phyloP scores from a whole-genome alignment of 2,329 filamentous ascomycete genomes.

The Botrytis squamosa region DNA sequence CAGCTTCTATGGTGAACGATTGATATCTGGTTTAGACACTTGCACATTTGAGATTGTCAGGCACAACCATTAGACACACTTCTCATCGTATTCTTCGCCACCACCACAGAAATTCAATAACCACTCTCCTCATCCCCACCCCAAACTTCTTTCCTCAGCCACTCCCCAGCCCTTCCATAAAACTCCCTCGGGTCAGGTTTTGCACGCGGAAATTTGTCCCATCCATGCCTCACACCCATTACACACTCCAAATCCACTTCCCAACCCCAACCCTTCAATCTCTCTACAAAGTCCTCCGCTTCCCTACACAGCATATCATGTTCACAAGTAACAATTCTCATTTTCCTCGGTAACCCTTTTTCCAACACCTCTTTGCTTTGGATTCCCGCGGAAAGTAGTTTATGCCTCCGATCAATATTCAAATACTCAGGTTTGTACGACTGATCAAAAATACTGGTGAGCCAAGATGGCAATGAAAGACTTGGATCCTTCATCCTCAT shows the following conservation, averaged over 20 bases:
- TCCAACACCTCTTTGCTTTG: slow-evolving; percentile 27
- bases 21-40: neutral
- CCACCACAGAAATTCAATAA: neutral
- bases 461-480: neutral
- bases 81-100: neutral
- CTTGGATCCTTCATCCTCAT: slow-evolving; percentile 7
- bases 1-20: neutral
- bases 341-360: slow-evolving; percentile 26
- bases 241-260: slow-evolving; percentile 29
- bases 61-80: neutral
- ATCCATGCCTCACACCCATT: slow-evolving; percentile 30
- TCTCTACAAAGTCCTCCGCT: slow-evolving; percentile 29
- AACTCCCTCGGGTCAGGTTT: slow-evolving; percentile 14
- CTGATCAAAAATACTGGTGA: slow-evolving; percentile 24
- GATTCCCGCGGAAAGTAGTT: slow-evolving; percentile 22
- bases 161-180: slow-evolving; percentile 15
- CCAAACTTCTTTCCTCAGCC: slow-evolving; percentile 16
- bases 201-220: slow-evolving; percentile 28
- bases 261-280: slow-evolving; percentile 30
- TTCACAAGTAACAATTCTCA: slow-evolving; percentile 31
- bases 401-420: slow-evolving; percentile 21
- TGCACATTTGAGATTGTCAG: neutral
- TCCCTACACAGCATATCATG: slow-evolving; percentile 30
- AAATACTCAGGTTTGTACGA: slow-evolving; percentile 25
- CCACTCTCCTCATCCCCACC: neutral